Percentiles rank a stretch among this genome's conserved stretches.
Evolutionary conservation across 2,329 filamentous ascomycete species (phyloP).

Genomic region (Pseudogymnoascus sp.): DNA sequence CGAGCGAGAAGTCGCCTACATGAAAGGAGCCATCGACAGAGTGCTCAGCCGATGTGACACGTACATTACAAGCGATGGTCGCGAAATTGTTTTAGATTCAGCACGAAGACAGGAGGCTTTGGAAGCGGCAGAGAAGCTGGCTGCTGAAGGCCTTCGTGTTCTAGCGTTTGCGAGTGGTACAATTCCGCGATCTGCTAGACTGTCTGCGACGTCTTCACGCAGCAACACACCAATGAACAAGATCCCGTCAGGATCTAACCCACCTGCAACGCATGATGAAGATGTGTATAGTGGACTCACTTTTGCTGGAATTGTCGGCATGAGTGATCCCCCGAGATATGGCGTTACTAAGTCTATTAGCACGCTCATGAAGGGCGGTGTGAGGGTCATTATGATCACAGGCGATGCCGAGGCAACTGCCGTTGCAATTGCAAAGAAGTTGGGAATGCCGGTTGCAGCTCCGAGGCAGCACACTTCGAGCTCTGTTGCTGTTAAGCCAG

Average conservation of each 20-base stretch:
- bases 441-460: constrained; percentile 78
- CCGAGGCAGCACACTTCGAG: constrained; percentile 44
- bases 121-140: constrained; percentile 77
- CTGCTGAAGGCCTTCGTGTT: constrained; percentile 79
- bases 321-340: constrained; percentile 91
- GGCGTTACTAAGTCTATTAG: constrained; percentile 85
- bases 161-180: constrained; percentile 87
- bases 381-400: constrained; percentile 98
- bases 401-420: constrained; percentile 94
- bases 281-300: constrained; percentile 75
- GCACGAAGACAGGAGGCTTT: constrained; percentile 64
- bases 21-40: constrained; percentile 89
- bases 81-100: constrained; percentile 78
- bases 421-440: constrained; percentile 82
- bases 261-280: constrained; percentile 43
- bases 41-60: constrained; percentile 82
- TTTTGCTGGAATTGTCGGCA: constrained; percentile 88
- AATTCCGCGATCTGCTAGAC: constrained; percentile 41
- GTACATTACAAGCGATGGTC: constrained; percentile 77
- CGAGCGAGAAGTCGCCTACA: constrained; percentile 77
- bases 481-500: constrained; percentile 56
- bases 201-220: constrained; percentile 30
- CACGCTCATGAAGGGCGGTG: constrained; percentile 83
- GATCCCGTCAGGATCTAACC: constrained; percentile 18
- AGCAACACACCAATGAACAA: constrained; percentile 44